Evolutionary conservation across 352 stramenopile genomes (phyloP).

Genomic region (Pythium graminicola): DNA sequence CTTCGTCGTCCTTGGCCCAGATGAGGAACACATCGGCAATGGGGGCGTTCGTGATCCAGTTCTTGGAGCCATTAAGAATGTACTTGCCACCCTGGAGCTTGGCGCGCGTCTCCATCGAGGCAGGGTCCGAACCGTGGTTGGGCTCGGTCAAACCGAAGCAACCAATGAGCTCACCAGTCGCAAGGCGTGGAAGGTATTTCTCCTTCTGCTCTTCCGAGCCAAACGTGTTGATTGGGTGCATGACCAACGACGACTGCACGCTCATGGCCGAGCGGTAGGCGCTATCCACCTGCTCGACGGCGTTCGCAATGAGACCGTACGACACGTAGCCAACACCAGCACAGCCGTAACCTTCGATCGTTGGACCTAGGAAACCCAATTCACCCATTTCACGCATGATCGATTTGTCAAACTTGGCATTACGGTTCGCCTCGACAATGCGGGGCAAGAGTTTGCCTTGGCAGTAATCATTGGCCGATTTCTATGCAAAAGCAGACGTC

Average conservation of each 20-base stretch:
- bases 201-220: constrained; percentile 94
- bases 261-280: constrained; percentile 96
- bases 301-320: constrained; percentile 96
- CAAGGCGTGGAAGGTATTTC: constrained; percentile 93
- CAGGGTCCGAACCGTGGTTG: constrained; percentile 96
- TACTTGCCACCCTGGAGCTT: constrained; percentile 87
- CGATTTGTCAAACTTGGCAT: constrained; percentile 90
- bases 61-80: constrained; percentile 94
- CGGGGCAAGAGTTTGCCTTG: constrained; percentile 90
- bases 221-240: constrained; percentile 98
- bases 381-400: constrained; percentile 94
- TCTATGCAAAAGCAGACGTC: constrained; percentile 30
- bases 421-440: constrained; percentile 93
- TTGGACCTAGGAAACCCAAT: constrained; percentile 93
- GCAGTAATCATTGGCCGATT: constrained; percentile 92
- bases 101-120: constrained; percentile 94
- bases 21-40: constrained; percentile 97
- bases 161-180: constrained; percentile 93
- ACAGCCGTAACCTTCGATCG: constrained; percentile 94
- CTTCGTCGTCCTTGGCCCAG: constrained; percentile 95
- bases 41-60: constrained; percentile 97
- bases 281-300: constrained; percentile 96
- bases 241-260: constrained; percentile 96
- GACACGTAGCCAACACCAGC: constrained; percentile 92
- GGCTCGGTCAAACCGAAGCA: constrained; percentile 98